Percentiles rank a stretch among this genome's conserved stretches.
phyloP scores from a whole-genome alignment of 441 rosid species.

The Eutrema salsugineum region DNA sequence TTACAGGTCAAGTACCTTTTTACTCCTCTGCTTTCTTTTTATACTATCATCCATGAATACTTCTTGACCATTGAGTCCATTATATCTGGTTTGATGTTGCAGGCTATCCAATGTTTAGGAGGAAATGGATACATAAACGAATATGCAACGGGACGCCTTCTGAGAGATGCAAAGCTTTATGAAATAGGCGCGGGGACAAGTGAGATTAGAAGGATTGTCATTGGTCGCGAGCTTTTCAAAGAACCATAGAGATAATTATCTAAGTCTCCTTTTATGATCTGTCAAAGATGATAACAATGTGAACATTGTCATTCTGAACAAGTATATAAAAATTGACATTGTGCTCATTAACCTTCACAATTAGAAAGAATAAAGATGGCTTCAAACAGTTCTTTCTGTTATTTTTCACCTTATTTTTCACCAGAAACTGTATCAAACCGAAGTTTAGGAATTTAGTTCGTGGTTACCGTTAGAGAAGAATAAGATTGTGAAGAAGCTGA shows the following conservation, averaged over 20 bases:
- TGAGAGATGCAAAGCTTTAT: conserved; percentile 91
- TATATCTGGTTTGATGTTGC: conserved; percentile 30
- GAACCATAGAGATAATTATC: conserved; percentile 27
- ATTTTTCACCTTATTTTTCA: neutral
- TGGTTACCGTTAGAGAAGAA: neutral
- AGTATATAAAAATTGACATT: neutral
- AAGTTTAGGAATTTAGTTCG: neutral
- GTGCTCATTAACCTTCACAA: neutral
- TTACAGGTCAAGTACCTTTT: conserved; percentile 62
- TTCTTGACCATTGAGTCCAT: neutral
- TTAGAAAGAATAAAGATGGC: neutral
- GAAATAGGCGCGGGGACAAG: conserved; percentile 98
- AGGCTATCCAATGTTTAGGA: conserved; percentile 97
- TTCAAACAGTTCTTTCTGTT: neutral
- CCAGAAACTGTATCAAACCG: neutral
- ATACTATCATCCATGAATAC: neutral
- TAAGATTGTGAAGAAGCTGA: neutral
- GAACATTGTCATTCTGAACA: neutral
- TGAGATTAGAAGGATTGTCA: conserved; percentile 89
- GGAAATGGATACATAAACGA: conserved; percentile 94
- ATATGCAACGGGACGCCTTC: conserved; percentile 82
- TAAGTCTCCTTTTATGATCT: neutral
- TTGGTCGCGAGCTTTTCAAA: conserved; percentile 89
- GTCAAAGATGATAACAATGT: conserved; percentile 1
- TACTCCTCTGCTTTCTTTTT: neutral